These are phyloP conservation scores for Phytopythium helicoides DNA, from an alignment of 352 stramenopile species.

Conservation along the genomic window DNA sequence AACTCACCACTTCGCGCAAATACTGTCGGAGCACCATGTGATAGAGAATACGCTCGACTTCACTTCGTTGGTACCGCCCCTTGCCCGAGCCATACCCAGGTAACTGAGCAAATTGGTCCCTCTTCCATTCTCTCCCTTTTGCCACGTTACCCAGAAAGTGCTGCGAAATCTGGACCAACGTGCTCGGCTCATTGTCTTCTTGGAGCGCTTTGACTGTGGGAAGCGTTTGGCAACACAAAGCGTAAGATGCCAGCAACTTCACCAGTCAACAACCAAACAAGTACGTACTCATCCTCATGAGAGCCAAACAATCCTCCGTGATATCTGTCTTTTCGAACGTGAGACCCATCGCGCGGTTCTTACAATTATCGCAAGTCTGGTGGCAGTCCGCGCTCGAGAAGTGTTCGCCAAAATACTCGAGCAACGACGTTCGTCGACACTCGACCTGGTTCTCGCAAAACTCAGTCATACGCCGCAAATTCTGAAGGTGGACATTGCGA, in stretches of 20 bases:
- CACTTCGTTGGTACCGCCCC: constrained; percentile 65
- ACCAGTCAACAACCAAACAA: too few relatives aligned
- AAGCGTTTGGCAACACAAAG: too few relatives aligned
- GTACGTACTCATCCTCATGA: constrained; percentile 63
- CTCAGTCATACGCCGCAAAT: constrained; percentile 81
- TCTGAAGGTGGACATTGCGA: constrained; percentile 77
- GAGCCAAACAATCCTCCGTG: constrained; percentile 59
- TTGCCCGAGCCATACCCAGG: constrained; percentile 68
- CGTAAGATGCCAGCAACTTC: neutral
- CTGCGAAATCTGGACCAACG: constrained; percentile 73
- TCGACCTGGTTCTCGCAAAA: constrained; percentile 90
- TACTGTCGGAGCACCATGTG: constrained; percentile 89
- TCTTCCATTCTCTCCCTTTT: constrained; percentile 76
- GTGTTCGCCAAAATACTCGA: constrained; percentile 90
- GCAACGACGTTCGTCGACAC: constrained; percentile 73
- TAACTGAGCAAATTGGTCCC: constrained; percentile 55
- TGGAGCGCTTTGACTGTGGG: constrained; percentile 59
- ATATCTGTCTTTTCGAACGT: constrained; percentile 76
- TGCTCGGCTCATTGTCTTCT: constrained; percentile 53
- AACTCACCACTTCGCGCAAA: constrained; percentile 57
- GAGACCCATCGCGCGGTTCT: constrained; percentile 65
- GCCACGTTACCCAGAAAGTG: constrained; percentile 60
- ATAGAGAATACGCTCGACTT: constrained; percentile 84
- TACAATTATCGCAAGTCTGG: constrained; percentile 87
- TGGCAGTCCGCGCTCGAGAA: constrained; percentile 73